Conservation (phyloP, 768 basidiomycete species). For the Coprinopsis sp. region DNA sequence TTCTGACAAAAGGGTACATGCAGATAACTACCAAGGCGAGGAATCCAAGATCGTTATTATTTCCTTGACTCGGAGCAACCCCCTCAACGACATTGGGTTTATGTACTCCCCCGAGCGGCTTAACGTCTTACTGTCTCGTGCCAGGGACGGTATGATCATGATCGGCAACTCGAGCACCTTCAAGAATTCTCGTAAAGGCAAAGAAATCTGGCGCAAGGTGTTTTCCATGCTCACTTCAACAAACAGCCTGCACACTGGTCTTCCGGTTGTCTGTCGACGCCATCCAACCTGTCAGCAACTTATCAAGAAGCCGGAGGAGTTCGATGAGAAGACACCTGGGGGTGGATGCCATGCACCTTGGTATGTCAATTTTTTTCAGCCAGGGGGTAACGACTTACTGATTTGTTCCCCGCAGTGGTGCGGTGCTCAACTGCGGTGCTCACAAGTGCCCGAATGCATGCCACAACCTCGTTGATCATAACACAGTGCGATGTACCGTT, state of each 20-base stretch:
- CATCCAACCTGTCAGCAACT: slow-evolving; percentile 40
- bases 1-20: neutral
- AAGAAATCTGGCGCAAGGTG: slow-evolving; percentile 46
- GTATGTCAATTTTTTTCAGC: slow-evolving; percentile 40
- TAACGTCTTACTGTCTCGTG: slow-evolving; percentile 67
- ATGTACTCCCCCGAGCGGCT: slow-evolving; percentile 67
- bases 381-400: neutral
- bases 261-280: slow-evolving; percentile 55
- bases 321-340: slow-evolving; percentile 49
- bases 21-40: slow-evolving; percentile 80
- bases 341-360: slow-evolving; percentile 61
- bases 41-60: slow-evolving; percentile 66
- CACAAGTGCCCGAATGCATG: slow-evolving; percentile 60
- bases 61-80: slow-evolving; percentile 59
- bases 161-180: slow-evolving; percentile 64
- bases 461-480: slow-evolving; percentile 51
- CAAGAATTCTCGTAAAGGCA: slow-evolving; percentile 43
- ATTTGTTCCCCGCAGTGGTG: slow-evolving; percentile 33
- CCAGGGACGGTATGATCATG: slow-evolving; percentile 60
- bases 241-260: slow-evolving; percentile 50
- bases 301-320: slow-evolving; percentile 42
- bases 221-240: slow-evolving; percentile 39
- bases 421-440: slow-evolving; percentile 41
- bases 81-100: slow-evolving; percentile 56
- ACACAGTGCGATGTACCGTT: slow-evolving; percentile 45